Percentiles rank a stretch among this genome's conserved stretches.
These are phyloP conservation scores for Metschnikowia hibisci DNA, from an alignment of 805 yeast species.

Conservation along the genomic window DNA sequence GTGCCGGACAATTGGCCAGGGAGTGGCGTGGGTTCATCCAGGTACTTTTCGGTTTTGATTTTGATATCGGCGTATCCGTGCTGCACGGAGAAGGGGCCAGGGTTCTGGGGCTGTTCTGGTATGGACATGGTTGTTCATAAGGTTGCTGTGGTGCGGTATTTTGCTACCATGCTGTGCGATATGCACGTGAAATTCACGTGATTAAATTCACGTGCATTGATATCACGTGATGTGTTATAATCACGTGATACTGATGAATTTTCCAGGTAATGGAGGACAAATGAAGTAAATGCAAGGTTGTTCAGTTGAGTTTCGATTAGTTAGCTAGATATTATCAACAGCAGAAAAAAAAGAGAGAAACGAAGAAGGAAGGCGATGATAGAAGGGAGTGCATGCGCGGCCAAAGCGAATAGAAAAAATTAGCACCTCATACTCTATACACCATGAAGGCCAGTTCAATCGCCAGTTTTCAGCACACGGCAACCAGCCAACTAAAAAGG, in stretches of 20 bases:
- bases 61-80: slow-evolving; percentile 30
- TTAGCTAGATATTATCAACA: no score
- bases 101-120: slow-evolving; percentile 30
- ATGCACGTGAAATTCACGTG: background rate
- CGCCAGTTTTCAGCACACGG: slow-evolving; percentile 22
- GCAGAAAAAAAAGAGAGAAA: no score
- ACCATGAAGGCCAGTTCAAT: slow-evolving; percentile 19
- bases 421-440: background rate
- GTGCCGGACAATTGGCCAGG: slow-evolving; percentile 25
- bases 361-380: no score
- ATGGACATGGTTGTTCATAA: slow-evolving; percentile 13
- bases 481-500: slow-evolving; percentile 52
- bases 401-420: slow-evolving; percentile 1
- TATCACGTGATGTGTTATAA: no score
- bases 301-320: no score
- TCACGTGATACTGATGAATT: no score
- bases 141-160: background rate
- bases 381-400: slow-evolving; percentile 3
- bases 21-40: slow-evolving; percentile 33
- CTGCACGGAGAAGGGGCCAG: slow-evolving; percentile 27
- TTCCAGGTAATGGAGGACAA: no score
- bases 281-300: no score
- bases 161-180: background rate
- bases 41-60: slow-evolving; percentile 29
- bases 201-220: background rate